A percentile compares a stretch with the other conserved stretches of the same genome.
These are phyloP conservation scores for Podosphaera fusca DNA, from an alignment of 2,329 filamentous ascomycete genomes.

Conservation along the genomic window DNA sequence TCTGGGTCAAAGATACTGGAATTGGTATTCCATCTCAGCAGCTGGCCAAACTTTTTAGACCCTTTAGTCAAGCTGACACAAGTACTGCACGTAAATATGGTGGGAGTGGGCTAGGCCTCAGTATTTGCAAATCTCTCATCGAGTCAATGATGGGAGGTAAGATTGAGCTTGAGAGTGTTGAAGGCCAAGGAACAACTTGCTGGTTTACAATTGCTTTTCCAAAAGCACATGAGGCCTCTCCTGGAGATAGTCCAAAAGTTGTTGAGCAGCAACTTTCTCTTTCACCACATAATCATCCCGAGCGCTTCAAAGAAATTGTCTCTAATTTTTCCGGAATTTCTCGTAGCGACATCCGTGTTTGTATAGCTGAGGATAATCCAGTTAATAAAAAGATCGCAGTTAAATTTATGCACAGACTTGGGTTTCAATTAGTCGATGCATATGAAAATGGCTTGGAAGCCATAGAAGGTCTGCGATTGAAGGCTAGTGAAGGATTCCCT, in stretches of 20 bases:
- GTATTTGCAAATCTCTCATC: constrained; percentile 85
- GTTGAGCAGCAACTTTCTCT: constrained; percentile 19
- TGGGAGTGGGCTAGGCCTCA: constrained; percentile 72
- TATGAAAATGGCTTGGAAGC: constrained; percentile 79
- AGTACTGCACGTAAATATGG: constrained; percentile 81
- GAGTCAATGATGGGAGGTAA: constrained; percentile 77
- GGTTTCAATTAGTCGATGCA: constrained; percentile 60
- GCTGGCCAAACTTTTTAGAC: constrained; percentile 67
- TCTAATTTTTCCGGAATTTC: constrained; percentile 51
- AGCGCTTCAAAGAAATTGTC: constrained; percentile 21
- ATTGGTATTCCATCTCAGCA: constrained; percentile 75
- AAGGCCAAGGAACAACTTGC: constrained; percentile 44
- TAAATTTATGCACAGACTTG: constrained; percentile 67
- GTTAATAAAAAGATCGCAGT: constrained; percentile 92
- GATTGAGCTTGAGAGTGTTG: constrained; percentile 59
- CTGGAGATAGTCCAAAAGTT: constrained; percentile 27
- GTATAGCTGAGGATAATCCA: constrained; percentile 83
- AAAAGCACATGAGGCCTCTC: constrained; percentile 46
- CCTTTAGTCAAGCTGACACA: constrained; percentile 79
- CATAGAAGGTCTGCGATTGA: constrained; percentile 62
- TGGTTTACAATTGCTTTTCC: constrained; percentile 73
- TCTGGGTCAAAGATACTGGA: constrained; percentile 73
- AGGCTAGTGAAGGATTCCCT: constrained; percentile 45
- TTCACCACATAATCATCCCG: constrained; percentile 20
- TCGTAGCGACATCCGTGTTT: constrained; percentile 60